Conservation (phyloP, 108 stramenopile species). For the Nitzschia sp. region DNA sequence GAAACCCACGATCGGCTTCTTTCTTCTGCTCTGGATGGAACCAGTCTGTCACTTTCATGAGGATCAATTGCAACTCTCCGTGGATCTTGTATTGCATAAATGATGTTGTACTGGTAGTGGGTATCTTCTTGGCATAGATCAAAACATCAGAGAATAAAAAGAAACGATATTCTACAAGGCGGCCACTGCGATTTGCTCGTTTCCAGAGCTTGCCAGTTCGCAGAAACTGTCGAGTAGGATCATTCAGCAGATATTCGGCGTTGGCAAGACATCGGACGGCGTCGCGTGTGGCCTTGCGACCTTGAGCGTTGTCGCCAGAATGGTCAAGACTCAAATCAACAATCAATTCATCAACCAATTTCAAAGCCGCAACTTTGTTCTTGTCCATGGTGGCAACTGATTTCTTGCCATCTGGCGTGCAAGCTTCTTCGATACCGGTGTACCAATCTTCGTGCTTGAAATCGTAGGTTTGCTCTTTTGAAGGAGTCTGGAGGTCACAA, state of each 20-base stretch:
- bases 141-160: conserved; percentile 92
- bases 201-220: conserved; percentile 89
- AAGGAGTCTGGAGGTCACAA: conserved; percentile 11
- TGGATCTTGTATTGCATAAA: conserved; percentile 52
- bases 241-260: conserved; percentile 77
- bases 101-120: background rate
- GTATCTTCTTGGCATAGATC: conserved; percentile 59
- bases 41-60: conserved; percentile 87
- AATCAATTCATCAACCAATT: conserved; percentile 64
- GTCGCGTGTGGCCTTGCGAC: conserved; percentile 56
- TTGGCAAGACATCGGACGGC: conserved; percentile 70
- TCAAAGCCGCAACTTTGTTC: conserved; percentile 39
- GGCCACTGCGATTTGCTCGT: conserved; percentile 71
- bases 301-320: conserved; percentile 38
- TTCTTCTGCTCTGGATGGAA: conserved; percentile 46
- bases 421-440: conserved; percentile 23
- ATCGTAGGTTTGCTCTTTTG: conserved; percentile 2
- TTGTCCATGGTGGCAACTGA: conserved; percentile 11
- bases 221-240: conserved; percentile 78
- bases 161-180: conserved; percentile 77
- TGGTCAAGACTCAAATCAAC: conserved; percentile 50
- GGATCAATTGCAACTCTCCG: conserved; percentile 81
- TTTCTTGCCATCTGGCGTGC: background rate
- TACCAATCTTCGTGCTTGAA: conserved; percentile 35
- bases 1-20: conserved; percentile 64